Percentiles rank a stretch among this genome's conserved stretches.
These are phyloP conservation scores for Boechera divaricarpa DNA, from an alignment of 345 rosid species.

Conservation along the genomic window DNA sequence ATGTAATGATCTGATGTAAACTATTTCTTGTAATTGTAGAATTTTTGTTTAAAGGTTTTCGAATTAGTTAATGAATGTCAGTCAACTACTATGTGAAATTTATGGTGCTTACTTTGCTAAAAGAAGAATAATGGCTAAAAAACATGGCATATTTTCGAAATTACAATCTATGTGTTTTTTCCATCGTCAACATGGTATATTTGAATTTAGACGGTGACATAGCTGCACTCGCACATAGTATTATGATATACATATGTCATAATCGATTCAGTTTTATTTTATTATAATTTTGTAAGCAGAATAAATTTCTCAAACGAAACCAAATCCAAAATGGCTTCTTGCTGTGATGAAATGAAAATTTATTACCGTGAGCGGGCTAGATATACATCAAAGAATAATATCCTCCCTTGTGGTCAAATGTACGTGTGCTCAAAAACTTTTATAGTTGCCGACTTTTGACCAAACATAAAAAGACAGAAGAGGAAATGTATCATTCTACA, in stretches of 20 bases:
- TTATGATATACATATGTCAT: neutral
- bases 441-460: slow-evolving; percentile 43
- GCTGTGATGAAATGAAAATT: neutral
- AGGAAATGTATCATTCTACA: neutral
- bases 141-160: too few relatives aligned
- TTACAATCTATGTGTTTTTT: too few relatives aligned
- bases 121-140: neutral
- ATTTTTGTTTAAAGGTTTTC: slow-evolving; percentile 10
- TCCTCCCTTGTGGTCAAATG: slow-evolving; percentile 23
- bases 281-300: too few relatives aligned
- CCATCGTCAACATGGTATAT: too few relatives aligned
- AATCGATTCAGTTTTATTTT: neutral
- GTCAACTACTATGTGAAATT: neutral
- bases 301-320: neutral
- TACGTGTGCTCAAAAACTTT: slow-evolving; percentile 18
- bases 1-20: slow-evolving; percentile 34
- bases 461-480: neutral
- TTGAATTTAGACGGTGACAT: too few relatives aligned
- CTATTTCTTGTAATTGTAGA: slow-evolving; percentile 38
- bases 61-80: slow-evolving; percentile 15
- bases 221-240: too few relatives aligned
- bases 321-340: slow-evolving; percentile 34
- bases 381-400: neutral
- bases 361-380: neutral
- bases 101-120: neutral